Evolutionary conservation across 345 rosid species (phyloP).

Genomic region (Nephelium lappaceum): DNA sequence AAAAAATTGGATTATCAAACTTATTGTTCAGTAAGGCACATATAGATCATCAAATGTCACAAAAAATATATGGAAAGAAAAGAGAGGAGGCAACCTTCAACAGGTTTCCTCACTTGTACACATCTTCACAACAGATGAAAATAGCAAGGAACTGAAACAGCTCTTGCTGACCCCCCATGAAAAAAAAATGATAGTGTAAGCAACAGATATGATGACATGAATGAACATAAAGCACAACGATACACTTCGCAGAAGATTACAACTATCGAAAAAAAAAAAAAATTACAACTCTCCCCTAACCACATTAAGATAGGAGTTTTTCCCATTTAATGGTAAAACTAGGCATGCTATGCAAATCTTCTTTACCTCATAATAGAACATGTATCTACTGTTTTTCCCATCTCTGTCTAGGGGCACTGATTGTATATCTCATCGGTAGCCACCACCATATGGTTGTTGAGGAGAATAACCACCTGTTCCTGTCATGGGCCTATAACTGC

Average conservation of each 20-base stretch:
- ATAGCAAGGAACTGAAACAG: slow-evolving; percentile 8
- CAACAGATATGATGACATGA: slow-evolving; percentile 5
- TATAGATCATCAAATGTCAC: too few species aligned
- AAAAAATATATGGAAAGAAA: too few species aligned
- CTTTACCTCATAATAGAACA: slow-evolving; percentile 17
- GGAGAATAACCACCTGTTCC: slow-evolving; percentile 67
- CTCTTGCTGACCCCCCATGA: slow-evolving; percentile 13
- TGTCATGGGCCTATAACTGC: slow-evolving; percentile 76
- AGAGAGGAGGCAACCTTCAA: not conserved
- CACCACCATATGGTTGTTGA: slow-evolving; percentile 72
- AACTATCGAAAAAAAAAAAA: slow-evolving; percentile 17
- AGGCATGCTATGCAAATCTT: slow-evolving; percentile 15
- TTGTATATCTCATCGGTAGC: slow-evolving; percentile 56
- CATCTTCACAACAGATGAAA: slow-evolving; percentile 35
- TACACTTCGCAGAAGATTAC: slow-evolving; percentile 25
- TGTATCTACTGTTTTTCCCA: slow-evolving; percentile 1
- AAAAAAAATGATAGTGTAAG: not conserved
- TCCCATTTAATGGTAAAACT: not conserved
- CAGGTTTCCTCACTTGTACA: slow-evolving; percentile 11
- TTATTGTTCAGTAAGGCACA: too few species aligned
- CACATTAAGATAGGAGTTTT: not conserved
- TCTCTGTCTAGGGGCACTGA: slow-evolving; percentile 1
- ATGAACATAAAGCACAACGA: slow-evolving; percentile 18
- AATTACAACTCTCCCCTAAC: slow-evolving; percentile 22
- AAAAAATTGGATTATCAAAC: too few species aligned